Evolutionary conservation across 805 yeast genomes (phyloP).

Genomic region (Maudiozyma pseudohumilis): DNA sequence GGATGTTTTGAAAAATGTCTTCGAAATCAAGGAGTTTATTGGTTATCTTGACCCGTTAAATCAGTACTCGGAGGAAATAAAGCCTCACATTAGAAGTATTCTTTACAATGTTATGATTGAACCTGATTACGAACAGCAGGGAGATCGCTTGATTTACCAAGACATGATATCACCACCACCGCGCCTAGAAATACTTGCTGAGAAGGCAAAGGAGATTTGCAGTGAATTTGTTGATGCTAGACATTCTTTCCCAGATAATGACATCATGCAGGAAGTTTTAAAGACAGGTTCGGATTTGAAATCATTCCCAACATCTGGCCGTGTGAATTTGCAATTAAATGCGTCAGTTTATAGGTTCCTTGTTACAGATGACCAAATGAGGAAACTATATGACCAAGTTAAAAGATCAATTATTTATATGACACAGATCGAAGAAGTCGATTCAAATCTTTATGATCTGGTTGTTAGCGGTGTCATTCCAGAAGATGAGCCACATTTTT

Average conservation of each 20-base stretch:
- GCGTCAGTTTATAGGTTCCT: conserved; percentile 39
- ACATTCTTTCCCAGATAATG: conserved; percentile 42
- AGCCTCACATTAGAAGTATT: conserved; percentile 19
- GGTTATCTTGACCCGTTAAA: conserved; percentile 28
- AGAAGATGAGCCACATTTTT: conserved; percentile 59
- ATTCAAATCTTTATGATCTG: conserved; percentile 51
- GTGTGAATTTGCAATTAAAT: conserved; percentile 43
- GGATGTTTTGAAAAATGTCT: conserved; percentile 18
- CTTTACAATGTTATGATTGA: conserved; percentile 20
- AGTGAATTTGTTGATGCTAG: conserved; percentile 34
- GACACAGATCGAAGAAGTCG: conserved; percentile 67
- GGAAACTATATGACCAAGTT: conserved; percentile 58
- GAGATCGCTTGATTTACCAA: conserved; percentile 22
- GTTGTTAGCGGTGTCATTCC: conserved; percentile 26
- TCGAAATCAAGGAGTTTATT: conserved; percentile 20
- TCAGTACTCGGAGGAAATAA: conserved; percentile 25
- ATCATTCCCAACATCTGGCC: conserved; percentile 30
- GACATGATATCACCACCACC: conserved; percentile 25
- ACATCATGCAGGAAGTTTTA: conserved; percentile 40
- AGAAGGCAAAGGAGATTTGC: conserved; percentile 33
- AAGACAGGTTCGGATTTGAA: conserved; percentile 31
- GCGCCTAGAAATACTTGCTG: conserved; percentile 17
- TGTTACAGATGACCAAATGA: conserved; percentile 45
- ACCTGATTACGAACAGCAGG: conserved; percentile 23
- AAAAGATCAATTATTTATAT: conserved; percentile 77